Base-by-base conservation (phyloP, 306 rosid species). In the Albizia julibrissin region DNA sequence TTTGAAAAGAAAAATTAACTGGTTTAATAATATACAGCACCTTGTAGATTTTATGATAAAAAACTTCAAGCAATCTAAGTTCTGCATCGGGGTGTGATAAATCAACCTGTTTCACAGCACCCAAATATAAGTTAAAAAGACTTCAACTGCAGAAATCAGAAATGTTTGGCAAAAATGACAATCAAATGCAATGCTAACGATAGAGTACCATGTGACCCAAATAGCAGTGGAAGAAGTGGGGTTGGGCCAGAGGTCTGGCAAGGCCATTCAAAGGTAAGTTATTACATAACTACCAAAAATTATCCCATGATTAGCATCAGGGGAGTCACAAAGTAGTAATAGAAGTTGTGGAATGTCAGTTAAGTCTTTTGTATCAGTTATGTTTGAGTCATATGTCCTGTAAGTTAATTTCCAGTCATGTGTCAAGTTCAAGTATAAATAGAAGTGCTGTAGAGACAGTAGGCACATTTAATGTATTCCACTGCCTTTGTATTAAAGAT, bases 31-130 rank as follows among this genome's bases (percentile, higher is more conserved):
- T 59, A n/a, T 31, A 19, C 47, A 76, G 19, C 65, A 95, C 99
- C 98, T 95, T 95, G 78, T 95, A 95, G 62, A 95, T 95, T 87
- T 91, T 95, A 90, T 95, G 99, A 85, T 91, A 91, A 81, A 95
- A 95, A 85, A 93, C 98, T 84, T 95, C 99, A 24, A 95, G 90
- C 82, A 95, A 84, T 85, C 99, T 89, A 74, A 95, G 89, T 85
- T 93, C 98, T 12, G 95, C 99, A 79, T 89, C 80, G 22, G 94
- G 92, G 86, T 84, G 91, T 56, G 99, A 91, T 84, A 95, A 86
- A 85, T 93, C 99, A 34, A 93, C 97, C 99, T 95, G 95, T 85
- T 84, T 82, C 61, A 76, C 71, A 59, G 40, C 19, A 78, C 11
- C 47, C 44, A 59, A n/a, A 74, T 62, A 1, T 47, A 9, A 22